phyloP scores from a whole-genome alignment of 1,284 basidiomycete genomes.

The Papiliotrema fonsecae region DNA sequence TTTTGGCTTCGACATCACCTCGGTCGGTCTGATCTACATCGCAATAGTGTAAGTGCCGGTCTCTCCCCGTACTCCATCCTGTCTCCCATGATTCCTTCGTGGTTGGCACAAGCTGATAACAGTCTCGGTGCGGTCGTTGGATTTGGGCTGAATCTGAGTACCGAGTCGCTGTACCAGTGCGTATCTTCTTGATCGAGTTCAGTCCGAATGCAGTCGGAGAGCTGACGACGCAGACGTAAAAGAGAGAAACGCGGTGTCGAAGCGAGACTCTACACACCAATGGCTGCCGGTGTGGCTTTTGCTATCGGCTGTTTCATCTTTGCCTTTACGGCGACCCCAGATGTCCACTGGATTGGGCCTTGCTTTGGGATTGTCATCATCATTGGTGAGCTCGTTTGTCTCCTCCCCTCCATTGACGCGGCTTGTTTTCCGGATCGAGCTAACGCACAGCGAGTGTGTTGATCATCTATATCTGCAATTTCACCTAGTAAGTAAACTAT shows the following conservation, averaged over 20 bases:
- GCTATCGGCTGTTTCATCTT: constrained; percentile 59
- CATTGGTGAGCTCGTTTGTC: constrained; percentile 24
- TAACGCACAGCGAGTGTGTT: constrained; percentile 7
- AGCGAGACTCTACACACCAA: constrained; percentile 65
- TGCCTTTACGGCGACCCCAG: constrained; percentile 36
- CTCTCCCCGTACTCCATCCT: background rate
- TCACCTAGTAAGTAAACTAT: constrained; percentile 34
- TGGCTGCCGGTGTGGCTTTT: constrained; percentile 60
- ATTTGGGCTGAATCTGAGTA: constrained; percentile 57
- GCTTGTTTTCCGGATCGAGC: background rate
- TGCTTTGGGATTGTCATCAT: constrained; percentile 58
- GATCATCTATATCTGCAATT: constrained; percentile 33
- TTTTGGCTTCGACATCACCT: constrained; percentile 62
- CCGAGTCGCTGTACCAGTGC: constrained; percentile 60
- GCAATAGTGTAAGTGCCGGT: constrained; percentile 55
- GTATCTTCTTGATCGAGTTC: constrained; percentile 6
- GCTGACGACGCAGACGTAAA: constrained; percentile 57
- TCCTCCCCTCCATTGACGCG: constrained; percentile 1
- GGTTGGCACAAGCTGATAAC: too few relatives aligned
- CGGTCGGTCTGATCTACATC: constrained; percentile 61
- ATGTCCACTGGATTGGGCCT: constrained; percentile 35
- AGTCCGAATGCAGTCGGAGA: too few relatives aligned
- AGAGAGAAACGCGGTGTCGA: constrained; percentile 60
- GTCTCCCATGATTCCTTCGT: too few relatives aligned
- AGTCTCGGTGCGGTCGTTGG: constrained; percentile 64